phyloP scores from a whole-genome alignment of 345 rosid species.

The Sonneratia alba region DNA sequence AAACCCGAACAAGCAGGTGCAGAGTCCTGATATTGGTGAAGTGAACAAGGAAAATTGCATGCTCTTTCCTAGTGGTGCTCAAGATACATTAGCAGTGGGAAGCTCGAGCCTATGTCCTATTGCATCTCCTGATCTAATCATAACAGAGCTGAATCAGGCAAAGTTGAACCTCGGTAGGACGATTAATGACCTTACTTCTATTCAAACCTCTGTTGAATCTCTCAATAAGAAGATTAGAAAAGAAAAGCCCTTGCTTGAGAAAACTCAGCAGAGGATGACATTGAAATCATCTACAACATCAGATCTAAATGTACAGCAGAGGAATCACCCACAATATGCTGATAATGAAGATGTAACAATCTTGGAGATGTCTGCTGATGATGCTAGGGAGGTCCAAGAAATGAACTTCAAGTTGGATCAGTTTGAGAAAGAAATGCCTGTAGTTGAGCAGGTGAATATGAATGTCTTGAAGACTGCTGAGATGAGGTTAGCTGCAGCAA shows the following conservation, averaged over 20 bases:
- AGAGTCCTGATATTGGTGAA: slow-evolving; percentile 44
- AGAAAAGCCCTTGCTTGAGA: slow-evolving; percentile 58
- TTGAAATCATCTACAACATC: slow-evolving; percentile 47
- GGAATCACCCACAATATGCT: neutral
- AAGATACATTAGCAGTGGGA: slow-evolving; percentile 18
- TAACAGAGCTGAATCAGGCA: slow-evolving; percentile 81
- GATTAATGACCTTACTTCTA: slow-evolving; percentile 64
- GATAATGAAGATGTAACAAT: neutral
- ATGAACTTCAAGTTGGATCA: neutral
- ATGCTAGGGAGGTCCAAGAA: slow-evolving; percentile 23
- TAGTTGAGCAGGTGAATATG: neutral
- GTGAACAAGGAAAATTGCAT: slow-evolving; percentile 40
- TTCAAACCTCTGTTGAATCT: slow-evolving; percentile 73
- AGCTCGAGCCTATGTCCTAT: slow-evolving; percentile 34
- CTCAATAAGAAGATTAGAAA: slow-evolving; percentile 68
- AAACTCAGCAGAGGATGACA: slow-evolving; percentile 49
- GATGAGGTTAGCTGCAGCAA: slow-evolving; percentile 81
- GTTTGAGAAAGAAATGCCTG: slow-evolving; percentile 4
- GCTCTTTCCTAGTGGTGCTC: slow-evolving; percentile 12
- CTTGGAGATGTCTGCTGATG: neutral
- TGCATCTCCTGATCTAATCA: slow-evolving; percentile 62
- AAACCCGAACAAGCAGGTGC: slow-evolving; percentile 25
- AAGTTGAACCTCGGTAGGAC: slow-evolving; percentile 80
- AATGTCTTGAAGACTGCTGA: slow-evolving; percentile 49
- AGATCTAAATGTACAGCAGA: slow-evolving; percentile 31